Conservation (phyloP, 139 green algal species). For the Tetradesmus lagerheimii region DNA sequence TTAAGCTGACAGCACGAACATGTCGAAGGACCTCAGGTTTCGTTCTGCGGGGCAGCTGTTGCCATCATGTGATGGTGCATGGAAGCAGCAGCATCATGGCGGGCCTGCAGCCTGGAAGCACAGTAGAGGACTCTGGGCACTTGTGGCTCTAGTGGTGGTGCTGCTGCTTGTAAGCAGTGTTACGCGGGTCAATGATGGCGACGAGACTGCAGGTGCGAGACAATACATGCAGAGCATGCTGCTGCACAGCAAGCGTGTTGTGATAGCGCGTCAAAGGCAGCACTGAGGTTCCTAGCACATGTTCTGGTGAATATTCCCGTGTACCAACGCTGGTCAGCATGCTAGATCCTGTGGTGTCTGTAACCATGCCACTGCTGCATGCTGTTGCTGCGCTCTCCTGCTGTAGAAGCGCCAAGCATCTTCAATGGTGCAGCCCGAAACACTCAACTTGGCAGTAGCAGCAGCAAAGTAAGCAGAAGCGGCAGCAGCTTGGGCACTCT, state of each 20-base stretch:
- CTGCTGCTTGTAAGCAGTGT: background rate
- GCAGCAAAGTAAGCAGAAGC: background rate
- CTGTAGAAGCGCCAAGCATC: background rate
- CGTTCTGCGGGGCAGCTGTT: background rate
- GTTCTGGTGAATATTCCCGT: too few relatives aligned
- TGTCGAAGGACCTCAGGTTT: background rate
- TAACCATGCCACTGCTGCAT: background rate
- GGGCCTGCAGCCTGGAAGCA: background rate
- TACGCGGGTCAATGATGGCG: background rate
- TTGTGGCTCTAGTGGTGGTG: background rate
- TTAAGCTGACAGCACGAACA: background rate
- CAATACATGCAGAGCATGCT: background rate
- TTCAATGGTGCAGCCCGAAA: background rate
- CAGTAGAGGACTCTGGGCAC: background rate
- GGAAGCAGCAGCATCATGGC: background rate
- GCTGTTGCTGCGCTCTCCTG: background rate
- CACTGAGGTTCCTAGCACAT: too few relatives aligned
- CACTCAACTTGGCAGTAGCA: background rate
- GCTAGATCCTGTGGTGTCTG: too few relatives aligned
- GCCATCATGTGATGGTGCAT: background rate
- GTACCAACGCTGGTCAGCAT: too few relatives aligned
- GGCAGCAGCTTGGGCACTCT: constrained; percentile 1
- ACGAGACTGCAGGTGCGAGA: background rate
- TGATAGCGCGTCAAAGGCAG: too few relatives aligned
- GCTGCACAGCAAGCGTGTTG: background rate